A percentile compares a stretch with the other conserved stretches of the same genome.
Conservation (phyloP, 75 land plant genomes). For the Picea sitchensis region DNA sequence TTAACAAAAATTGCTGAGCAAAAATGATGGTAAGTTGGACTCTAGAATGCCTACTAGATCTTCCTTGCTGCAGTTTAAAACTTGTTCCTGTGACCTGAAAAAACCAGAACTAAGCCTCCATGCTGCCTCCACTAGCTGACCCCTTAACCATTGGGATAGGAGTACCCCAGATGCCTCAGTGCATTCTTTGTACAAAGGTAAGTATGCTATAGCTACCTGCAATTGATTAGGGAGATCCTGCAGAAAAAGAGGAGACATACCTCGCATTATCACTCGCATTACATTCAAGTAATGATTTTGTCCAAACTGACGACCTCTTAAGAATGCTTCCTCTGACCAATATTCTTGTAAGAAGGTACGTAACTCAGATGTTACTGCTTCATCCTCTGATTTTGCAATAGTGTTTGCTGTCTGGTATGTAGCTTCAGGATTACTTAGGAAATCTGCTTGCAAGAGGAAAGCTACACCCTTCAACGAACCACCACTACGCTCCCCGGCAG, state of each 20-base stretch:
- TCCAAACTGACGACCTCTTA: constrained; percentile 51
- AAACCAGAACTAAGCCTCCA: constrained; percentile 44
- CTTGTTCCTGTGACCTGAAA: constrained; percentile 27
- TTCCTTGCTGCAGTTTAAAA: constrained; percentile 28
- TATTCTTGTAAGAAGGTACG: constrained; percentile 57
- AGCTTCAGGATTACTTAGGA: constrained; percentile 69
- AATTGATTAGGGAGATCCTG: constrained; percentile 66
- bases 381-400: constrained; percentile 76
- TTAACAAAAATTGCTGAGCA: constrained; percentile 21
- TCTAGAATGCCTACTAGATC: constrained; percentile 67
- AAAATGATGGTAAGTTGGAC: constrained; percentile 77
- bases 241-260: constrained; percentile 51
- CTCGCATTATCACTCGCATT: constrained; percentile 53
- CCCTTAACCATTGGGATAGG: constrained; percentile 75
- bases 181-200: constrained; percentile 87
- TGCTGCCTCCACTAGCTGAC: constrained; percentile 85
- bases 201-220: constrained; percentile 66
- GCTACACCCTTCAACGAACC: constrained; percentile 76
- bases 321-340: constrained; percentile 86
- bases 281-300: constrained; percentile 67
- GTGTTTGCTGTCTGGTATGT: constrained; percentile 77
- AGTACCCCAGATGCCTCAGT: constrained; percentile 46
- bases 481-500: constrained; percentile 78
- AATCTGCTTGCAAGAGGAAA: constrained; percentile 73
- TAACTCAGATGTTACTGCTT: constrained; percentile 62